A percentile compares a stretch with the other conserved stretches of the same genome.
Evolutionary conservation across 345 rosid genomes (phyloP).

Genomic region (Lepidium africanum): DNA sequence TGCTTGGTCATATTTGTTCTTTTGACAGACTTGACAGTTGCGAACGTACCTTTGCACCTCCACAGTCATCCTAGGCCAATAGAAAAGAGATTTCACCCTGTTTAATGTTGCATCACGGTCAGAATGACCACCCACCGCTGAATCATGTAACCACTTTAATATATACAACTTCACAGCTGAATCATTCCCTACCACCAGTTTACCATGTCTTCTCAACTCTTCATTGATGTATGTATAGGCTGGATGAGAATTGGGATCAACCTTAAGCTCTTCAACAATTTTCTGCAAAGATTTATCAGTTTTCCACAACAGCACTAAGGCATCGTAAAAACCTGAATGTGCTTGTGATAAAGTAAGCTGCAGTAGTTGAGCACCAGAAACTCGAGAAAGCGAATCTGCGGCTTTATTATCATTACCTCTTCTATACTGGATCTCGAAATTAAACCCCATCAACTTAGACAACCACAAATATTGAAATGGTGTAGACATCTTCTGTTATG

Average conservation of each 20-base stretch:
- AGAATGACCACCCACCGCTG: neutral
- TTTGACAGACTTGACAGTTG: neutral
- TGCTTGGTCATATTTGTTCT: neutral
- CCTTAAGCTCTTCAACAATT: rapidly evolving
- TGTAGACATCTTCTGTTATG: too few relatives aligned
- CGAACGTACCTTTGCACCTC: neutral
- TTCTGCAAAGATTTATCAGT: neutral
- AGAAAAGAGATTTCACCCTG: neutral
- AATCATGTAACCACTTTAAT: neutral
- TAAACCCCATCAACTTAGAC: neutral
- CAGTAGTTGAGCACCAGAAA: neutral
- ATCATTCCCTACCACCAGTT: neutral
- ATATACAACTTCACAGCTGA: neutral
- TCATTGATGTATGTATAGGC: neutral
- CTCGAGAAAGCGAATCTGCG: neutral
- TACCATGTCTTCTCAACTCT: neutral
- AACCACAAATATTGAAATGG: neutral
- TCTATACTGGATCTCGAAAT: neutral
- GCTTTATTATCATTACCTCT: neutral
- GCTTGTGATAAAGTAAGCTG: neutral
- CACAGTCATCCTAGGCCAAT: neutral
- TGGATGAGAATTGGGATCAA: neutral
- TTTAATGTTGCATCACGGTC: neutral
- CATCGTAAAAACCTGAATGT: neutral
- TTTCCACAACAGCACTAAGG: neutral